A percentile compares a stretch with the other conserved stretches of the same genome.
Evolutionary conservation across 1,284 basidiomycete genomes (phyloP).

Genomic region (Papiliotrema flavescens): DNA sequence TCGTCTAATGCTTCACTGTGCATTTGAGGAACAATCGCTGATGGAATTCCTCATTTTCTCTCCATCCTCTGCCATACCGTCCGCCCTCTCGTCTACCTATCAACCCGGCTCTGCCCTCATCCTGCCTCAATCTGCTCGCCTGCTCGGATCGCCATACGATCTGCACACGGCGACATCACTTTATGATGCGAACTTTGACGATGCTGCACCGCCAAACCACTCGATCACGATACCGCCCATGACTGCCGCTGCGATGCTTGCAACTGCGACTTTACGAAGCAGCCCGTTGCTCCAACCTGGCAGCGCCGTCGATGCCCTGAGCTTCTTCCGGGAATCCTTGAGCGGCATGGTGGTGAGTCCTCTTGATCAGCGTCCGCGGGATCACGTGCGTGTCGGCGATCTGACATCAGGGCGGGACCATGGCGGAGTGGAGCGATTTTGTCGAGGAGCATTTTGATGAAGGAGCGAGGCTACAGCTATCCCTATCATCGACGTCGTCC

Average conservation of each 20-base stretch:
- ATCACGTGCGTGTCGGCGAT: background rate
- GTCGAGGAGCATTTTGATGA: constrained; percentile 1
- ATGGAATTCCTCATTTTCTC: constrained; percentile 4
- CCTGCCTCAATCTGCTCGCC: background rate
- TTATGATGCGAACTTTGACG: too few species aligned
- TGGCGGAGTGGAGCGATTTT: background rate
- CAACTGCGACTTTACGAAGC: background rate
- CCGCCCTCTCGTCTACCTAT: background rate
- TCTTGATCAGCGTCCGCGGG: too few species aligned
- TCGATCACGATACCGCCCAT: background rate
- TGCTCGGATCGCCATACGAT: too few species aligned
- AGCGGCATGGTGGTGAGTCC: background rate
- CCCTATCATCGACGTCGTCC: background rate
- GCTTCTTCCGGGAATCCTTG: background rate
- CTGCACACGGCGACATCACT: too few species aligned
- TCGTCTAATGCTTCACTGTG: too few species aligned
- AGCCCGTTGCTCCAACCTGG: constrained; percentile 1
- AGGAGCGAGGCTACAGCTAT: background rate
- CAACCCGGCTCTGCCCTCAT: background rate
- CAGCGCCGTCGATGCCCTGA: background rate
- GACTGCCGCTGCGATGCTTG: background rate
- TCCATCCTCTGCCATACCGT: background rate
- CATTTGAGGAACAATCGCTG: background rate
- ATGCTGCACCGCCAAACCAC: background rate
- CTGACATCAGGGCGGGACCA: background rate